Percentiles rank a stretch among this genome's conserved stretches.
Evolutionary conservation across 2,329 filamentous ascomycete genomes (phyloP).

Genomic region (Colletotrichum tofieldiae): DNA sequence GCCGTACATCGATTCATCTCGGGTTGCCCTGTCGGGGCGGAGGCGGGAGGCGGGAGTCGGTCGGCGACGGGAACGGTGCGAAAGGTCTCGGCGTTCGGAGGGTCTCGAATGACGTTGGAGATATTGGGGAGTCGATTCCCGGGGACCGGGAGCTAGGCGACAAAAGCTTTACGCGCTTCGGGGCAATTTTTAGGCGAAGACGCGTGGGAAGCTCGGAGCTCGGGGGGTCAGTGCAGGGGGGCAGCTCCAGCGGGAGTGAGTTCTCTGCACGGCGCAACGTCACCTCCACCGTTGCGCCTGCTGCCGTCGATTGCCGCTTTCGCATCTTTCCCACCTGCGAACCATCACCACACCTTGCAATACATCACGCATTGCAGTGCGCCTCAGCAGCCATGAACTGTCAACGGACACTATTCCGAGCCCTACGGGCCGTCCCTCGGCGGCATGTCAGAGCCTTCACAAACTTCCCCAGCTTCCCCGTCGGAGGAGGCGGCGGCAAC

Average conservation of each 20-base stretch:
- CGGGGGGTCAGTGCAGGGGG: constrained; percentile 13
- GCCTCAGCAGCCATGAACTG: constrained; percentile 53
- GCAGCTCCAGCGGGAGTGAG: constrained; percentile 3
- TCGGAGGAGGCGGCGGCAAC: constrained; percentile 37
- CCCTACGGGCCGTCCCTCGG: constrained; percentile 54
- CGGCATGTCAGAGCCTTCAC: constrained; percentile 60
- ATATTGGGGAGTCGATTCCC: background rate
- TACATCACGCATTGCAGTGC: background rate
- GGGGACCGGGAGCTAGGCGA: background rate
- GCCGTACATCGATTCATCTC: constrained; percentile 1
- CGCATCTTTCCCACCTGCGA: constrained; percentile 7
- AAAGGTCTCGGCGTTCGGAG: background rate
- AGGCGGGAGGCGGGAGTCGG: background rate
- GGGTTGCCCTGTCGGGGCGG: background rate
- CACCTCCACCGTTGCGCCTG: constrained; percentile 16
- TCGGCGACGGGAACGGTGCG: background rate
- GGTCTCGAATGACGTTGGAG: constrained; percentile 3
- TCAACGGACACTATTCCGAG: constrained; percentile 52
- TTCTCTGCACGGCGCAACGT: constrained; percentile 13
- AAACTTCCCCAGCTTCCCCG: constrained; percentile 54
- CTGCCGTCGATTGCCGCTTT: constrained; percentile 28
- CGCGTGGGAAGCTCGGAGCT: constrained; percentile 33
- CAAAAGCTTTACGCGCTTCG: constrained; percentile 39
- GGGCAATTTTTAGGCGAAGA: constrained; percentile 41
- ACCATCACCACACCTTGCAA: constrained; percentile 12